phyloP scores from a whole-genome alignment of 441 rosid species.

The Arabidopsis lyrata region DNA sequence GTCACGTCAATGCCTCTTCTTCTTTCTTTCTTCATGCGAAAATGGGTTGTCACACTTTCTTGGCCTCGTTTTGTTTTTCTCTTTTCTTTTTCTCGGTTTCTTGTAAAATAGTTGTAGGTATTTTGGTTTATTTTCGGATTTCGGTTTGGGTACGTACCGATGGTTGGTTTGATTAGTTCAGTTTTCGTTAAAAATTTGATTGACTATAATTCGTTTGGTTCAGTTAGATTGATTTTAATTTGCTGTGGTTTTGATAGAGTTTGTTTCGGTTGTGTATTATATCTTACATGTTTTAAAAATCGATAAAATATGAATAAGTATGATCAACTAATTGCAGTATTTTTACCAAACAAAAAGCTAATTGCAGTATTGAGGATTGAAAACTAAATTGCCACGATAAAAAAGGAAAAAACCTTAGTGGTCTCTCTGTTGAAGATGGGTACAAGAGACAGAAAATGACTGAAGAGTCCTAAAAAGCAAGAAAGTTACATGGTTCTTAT shows the following conservation, averaged over 20 bases:
- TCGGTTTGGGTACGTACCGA: background rate
- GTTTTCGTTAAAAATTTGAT: background rate
- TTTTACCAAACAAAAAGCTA: too few relatives aligned
- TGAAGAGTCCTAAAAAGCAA: background rate
- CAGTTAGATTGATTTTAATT: background rate
- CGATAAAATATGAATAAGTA: background rate
- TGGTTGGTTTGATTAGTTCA: background rate
- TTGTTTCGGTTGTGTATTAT: constrained; percentile 12
- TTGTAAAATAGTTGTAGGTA: background rate
- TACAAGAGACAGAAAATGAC: background rate
- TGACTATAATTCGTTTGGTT: background rate
- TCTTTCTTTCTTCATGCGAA: background rate
- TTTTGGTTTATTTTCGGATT: background rate
- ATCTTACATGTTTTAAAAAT: background rate
- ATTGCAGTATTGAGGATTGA: background rate
- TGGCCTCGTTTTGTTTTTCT: background rate
- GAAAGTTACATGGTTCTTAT: background rate
- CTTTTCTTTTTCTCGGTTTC: background rate
- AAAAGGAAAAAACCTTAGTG: background rate
- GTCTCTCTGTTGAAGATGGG: background rate
- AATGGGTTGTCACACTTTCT: constrained; percentile 24
- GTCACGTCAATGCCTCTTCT: constrained; percentile 51
- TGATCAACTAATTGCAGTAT: background rate
- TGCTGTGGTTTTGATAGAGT: background rate
- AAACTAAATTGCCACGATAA: background rate